Evolutionary conservation across 495 filamentous ascomycete genomes (phyloP).

Genomic region (Penicillium turbatum): DNA sequence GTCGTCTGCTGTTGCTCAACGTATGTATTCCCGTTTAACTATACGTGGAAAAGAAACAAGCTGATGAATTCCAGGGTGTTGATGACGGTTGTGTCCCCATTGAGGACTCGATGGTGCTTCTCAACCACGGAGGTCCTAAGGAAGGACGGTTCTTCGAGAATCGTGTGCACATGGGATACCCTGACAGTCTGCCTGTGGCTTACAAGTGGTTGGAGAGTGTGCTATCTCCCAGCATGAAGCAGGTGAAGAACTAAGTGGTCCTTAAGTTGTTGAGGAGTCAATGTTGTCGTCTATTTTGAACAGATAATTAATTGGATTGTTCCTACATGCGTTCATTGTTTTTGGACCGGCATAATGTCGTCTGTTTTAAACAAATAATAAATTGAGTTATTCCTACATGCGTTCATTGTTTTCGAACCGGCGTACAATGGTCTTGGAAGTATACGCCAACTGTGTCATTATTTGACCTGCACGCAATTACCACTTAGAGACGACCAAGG

Average conservation of each 20-base stretch:
- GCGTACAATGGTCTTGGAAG: too few relatives aligned
- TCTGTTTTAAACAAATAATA: background rate
- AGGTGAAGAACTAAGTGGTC: constrained; percentile 25
- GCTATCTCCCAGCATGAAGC: constrained; percentile 18
- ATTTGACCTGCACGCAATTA: background rate
- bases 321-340: background rate
- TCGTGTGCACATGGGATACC: constrained; percentile 64
- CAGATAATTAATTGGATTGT: background rate
- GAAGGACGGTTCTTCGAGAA: constrained; percentile 63
- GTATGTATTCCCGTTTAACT: constrained; percentile 32
- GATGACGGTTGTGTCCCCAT: constrained; percentile 73
- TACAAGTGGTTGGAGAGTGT: constrained; percentile 40
- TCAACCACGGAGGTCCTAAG: constrained; percentile 69
- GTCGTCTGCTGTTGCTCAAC: constrained; percentile 64
- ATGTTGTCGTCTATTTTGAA: background rate
- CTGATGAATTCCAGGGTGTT: constrained; percentile 47
- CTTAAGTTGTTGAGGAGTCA: background rate
- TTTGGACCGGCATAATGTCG: too few relatives aligned
- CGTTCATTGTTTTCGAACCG: background rate
- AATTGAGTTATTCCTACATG: background rate
- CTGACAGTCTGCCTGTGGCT: constrained; percentile 35
- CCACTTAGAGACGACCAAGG: background rate
- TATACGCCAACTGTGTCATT: too few relatives aligned
- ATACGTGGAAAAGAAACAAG: background rate
- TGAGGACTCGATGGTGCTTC: constrained; percentile 64